Evolutionary conservation across 257 asterid genomes (phyloP).

Genomic region (Solanum phureja): DNA sequence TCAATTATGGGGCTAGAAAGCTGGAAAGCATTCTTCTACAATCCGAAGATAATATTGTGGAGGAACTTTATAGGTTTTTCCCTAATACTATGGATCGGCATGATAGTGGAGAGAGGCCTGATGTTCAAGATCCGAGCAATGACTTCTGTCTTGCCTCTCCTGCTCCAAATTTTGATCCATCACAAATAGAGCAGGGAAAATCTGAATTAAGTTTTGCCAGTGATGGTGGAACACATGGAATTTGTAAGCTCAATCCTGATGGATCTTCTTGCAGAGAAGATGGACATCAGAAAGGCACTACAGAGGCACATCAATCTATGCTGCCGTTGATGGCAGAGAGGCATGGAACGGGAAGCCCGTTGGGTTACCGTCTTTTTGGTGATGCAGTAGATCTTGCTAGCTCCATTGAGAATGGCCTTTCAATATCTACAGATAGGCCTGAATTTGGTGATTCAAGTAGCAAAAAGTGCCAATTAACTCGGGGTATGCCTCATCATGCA

Average conservation of each 20-base stretch:
- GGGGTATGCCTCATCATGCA: slow-evolving; percentile 7
- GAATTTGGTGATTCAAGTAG: background rate
- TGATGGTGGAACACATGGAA: background rate
- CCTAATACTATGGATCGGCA: slow-evolving; percentile 60
- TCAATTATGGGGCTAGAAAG: slow-evolving; percentile 69
- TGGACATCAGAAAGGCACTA: background rate
- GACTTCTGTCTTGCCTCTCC: slow-evolving; percentile 10
- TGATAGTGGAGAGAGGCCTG: slow-evolving; percentile 50
- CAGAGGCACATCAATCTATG: background rate
- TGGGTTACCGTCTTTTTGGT: slow-evolving; percentile 10
- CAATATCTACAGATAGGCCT: slow-evolving; percentile 1
- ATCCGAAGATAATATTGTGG: slow-evolving; percentile 34
- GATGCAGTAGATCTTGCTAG: slow-evolving; percentile 21
- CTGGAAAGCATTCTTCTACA: slow-evolving; percentile 47
- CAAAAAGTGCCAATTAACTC: slow-evolving; percentile 4
- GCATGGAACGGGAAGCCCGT: background rate
- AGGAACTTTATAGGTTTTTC: slow-evolving; percentile 56
- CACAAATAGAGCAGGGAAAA: slow-evolving; percentile 9
- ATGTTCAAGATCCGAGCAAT: slow-evolving; percentile 27
- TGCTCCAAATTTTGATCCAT: slow-evolving; percentile 7
- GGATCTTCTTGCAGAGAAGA: slow-evolving; percentile 5
- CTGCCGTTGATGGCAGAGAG: background rate
- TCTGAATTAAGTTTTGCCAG: slow-evolving; percentile 3
- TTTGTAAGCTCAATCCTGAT: background rate
- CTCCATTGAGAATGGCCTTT: slow-evolving; percentile 4